A percentile compares a stretch with the other conserved stretches of the same genome.
These are phyloP conservation scores for Luzula sylvatica DNA, from an alignment of 176 grass and related monocot genomes.

Conservation along the genomic window DNA sequence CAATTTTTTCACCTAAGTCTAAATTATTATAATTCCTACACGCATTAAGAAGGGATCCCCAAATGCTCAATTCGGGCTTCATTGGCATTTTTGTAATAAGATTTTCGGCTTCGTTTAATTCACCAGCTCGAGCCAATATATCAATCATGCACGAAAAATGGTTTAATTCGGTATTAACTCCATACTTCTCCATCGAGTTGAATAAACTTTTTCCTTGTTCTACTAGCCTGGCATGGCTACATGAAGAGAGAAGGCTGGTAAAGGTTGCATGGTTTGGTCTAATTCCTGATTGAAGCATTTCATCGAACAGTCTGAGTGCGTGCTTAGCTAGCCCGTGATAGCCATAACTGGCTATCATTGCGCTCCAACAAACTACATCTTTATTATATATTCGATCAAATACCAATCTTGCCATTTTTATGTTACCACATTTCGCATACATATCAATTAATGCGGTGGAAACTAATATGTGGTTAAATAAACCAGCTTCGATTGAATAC, in stretches of 20 bases:
- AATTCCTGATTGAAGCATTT: conserved; percentile 11
- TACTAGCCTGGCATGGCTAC: conserved; percentile 11
- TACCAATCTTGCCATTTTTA: background rate
- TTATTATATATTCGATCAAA: conserved; percentile 1
- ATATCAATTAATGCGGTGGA: conserved; percentile 18
- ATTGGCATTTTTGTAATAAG: conserved; percentile 12
- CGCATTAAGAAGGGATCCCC: conserved; percentile 11
- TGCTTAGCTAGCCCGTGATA: conserved; percentile 11
- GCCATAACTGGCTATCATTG: conserved; percentile 19
- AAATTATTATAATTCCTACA: conserved; percentile 20
- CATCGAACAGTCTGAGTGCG: conserved; percentile 2
- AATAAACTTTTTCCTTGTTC: conserved; percentile 13
- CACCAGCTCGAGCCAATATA: conserved; percentile 22
- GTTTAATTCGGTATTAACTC: conserved; percentile 9
- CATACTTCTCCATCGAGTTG: conserved; percentile 6
- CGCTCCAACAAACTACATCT: conserved; percentile 21
- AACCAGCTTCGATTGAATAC: conserved; percentile 1
- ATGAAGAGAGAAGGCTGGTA: conserved; percentile 23
- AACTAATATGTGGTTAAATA: conserved; percentile 3
- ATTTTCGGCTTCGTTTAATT: conserved; percentile 24
- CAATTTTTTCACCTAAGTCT: conserved; percentile 23
- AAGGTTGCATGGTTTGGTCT: conserved; percentile 12
- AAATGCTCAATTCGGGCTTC: conserved; percentile 17
- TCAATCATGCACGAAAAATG: conserved; percentile 22
- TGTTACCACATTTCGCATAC: conserved; percentile 15